Base-by-base conservation (phyloP, 2,329 filamentous ascomycete genomes). In the Ustulina deusta region DNA sequence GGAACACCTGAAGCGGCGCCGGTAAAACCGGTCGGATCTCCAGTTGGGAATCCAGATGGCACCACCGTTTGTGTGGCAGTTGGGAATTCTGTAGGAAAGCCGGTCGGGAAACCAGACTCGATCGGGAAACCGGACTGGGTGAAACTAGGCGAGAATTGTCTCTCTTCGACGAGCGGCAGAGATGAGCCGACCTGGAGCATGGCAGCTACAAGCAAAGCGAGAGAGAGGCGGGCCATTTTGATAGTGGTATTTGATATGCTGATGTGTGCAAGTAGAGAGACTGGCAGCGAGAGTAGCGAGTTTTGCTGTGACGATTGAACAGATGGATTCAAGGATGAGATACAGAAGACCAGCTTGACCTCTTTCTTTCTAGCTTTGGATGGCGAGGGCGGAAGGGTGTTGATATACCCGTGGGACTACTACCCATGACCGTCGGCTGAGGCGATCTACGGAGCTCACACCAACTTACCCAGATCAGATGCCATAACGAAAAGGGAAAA, bases 221-320 rank as follows among this genome's bases (percentile, higher is more conserved):
- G 46, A 4, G 55, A 65, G 25, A 71, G 46, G 27, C 69, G 70
- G 20, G 57, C 69, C 70, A 72, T 72, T 38, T 63, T 65, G 44
- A 40, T 11, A 6, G 38, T 13, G 38, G 15, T 66, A 29, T 54
- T 51, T 42, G 44, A 52, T 60, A 27, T 52, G 15, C 38, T 9
- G 3, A 44, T 34, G 38, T 20, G 34, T 57, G 27, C 17, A 49
- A 57, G n/a, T 32, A 51, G 27, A 60, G 22, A 25, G 42, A 34
- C 17, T 52, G 57, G 40, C 25, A 32, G 57, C 32, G 46, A 64
- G 40, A 25, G 44, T 59, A 62, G 42, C 27, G n/a, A 44, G 46
- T 57, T n/a, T 42, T 32, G 27, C 49, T 34, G 46, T 55, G 42
- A 48, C 32, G 57, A 54, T 40, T 34, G 54, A 56, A 63, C 42